A percentile compares a stretch with the other conserved stretches of the same genome.
phyloP scores from a whole-genome alignment of 179 eudicot species.

The Spinacia oleracea region DNA sequence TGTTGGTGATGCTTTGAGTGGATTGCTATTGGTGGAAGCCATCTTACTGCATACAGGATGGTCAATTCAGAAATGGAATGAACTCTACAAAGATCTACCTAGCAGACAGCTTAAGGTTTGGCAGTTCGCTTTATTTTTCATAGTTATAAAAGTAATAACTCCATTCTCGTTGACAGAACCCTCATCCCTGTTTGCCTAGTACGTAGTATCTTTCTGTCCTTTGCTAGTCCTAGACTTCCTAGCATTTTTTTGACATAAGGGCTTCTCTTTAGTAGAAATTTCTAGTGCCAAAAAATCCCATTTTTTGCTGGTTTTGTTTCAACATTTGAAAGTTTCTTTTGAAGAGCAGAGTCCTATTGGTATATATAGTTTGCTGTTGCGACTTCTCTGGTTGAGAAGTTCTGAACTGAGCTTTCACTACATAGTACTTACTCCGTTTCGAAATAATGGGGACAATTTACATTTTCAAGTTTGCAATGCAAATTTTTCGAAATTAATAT shows the following conservation, averaged over 20 bases:
- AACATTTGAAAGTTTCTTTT: neutral
- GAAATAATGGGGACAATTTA: too few relatives aligned
- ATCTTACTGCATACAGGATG: slow-evolving; percentile 77
- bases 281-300: too few relatives aligned
- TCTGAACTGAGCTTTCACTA: neutral
- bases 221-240: too few relatives aligned
- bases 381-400: neutral
- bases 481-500: too few relatives aligned
- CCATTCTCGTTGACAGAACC: neutral
- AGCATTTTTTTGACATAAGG: neutral
- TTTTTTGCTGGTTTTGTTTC: neutral
- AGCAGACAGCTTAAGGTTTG: slow-evolving; percentile 94
- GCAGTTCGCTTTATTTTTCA: neutral
- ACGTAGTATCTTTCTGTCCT: neutral
- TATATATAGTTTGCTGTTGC: neutral
- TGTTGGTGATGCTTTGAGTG: slow-evolving; percentile 96
- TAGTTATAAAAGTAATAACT: neutral
- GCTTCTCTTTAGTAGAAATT: neutral
- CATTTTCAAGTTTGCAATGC: too few relatives aligned
- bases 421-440: too few relatives aligned
- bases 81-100: slow-evolving; percentile 80
- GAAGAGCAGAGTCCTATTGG: neutral
- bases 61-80: slow-evolving; percentile 82
- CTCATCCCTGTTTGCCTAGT: neutral
- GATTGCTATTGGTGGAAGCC: slow-evolving; percentile 83